Evolutionary conservation across 1,284 basidiomycete species (phyloP).

Genomic region (Cutaneotrichosporon sp.): DNA sequence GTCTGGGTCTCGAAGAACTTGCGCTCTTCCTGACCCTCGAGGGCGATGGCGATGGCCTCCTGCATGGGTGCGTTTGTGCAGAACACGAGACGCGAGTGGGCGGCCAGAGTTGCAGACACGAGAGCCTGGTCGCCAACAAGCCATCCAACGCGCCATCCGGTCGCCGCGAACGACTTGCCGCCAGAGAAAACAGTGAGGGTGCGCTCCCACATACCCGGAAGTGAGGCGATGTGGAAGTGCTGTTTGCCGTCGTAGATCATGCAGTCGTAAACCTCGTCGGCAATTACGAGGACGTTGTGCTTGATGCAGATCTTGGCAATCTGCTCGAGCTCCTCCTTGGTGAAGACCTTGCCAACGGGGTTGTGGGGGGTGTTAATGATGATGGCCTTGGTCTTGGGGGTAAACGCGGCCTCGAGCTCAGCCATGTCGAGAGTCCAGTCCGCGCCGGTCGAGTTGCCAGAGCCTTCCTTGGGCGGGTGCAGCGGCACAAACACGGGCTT

Average conservation of each 20-base stretch:
- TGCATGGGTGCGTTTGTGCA: slow-evolving; percentile 87
- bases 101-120: slow-evolving; percentile 79
- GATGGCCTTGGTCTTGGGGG: slow-evolving; percentile 82
- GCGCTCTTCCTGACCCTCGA: slow-evolving; percentile 67
- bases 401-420: slow-evolving; percentile 76
- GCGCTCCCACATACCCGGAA: slow-evolving; percentile 98
- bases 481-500: slow-evolving; percentile 91
- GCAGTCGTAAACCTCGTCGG: slow-evolving; percentile 99
- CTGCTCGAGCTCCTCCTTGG: slow-evolving; percentile 68
- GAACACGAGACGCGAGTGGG: slow-evolving; percentile 90
- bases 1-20: slow-evolving; percentile 76
- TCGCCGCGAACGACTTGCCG: slow-evolving; percentile 92
- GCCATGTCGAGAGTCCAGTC: slow-evolving; percentile 85
- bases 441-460: slow-evolving; percentile 59
- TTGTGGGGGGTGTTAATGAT: slow-evolving; percentile 96
- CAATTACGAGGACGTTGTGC: slow-evolving; percentile 85
- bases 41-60: slow-evolving; percentile 81
- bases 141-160: slow-evolving; percentile 96
- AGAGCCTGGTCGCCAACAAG: slow-evolving; percentile 80
- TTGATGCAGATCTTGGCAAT: slow-evolving; percentile 85
- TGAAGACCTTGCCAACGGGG: slow-evolving; percentile 93
- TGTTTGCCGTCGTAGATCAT: slow-evolving; percentile 82
- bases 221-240: slow-evolving; percentile 83
- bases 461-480: slow-evolving; percentile 64
- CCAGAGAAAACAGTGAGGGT: slow-evolving; percentile 77